Percentiles rank a stretch among this genome's conserved stretches.
phyloP scores from a whole-genome alignment of 1,284 basidiomycete genomes.

The Cutaneotrichosporon dermatis region DNA sequence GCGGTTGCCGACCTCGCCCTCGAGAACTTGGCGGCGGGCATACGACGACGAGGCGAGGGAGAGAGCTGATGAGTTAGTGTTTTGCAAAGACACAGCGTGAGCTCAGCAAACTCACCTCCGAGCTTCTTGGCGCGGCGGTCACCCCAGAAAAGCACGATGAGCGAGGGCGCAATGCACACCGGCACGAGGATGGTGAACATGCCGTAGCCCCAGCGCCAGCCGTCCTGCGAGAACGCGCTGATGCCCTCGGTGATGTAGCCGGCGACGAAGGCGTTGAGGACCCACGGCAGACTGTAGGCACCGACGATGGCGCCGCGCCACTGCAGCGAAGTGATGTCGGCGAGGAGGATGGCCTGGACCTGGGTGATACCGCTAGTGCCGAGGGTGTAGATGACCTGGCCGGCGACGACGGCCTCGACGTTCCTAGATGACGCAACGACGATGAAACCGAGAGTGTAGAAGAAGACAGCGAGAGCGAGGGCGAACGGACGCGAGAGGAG shows the following conservation, averaged over 20 bases:
- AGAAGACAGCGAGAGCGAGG: slow-evolving; percentile 26
- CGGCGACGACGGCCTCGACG: slow-evolving; percentile 17
- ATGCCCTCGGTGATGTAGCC: slow-evolving; percentile 60
- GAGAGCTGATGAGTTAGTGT: not conserved
- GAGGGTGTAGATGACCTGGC: slow-evolving; percentile 22
- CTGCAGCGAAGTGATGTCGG: slow-evolving; percentile 70
- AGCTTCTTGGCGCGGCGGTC: slow-evolving; percentile 42
- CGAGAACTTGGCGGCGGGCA: slow-evolving; percentile 11
- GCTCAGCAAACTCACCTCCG: slow-evolving; percentile 16
- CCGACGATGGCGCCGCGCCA: slow-evolving; percentile 71
- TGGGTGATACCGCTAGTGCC: slow-evolving; percentile 19
- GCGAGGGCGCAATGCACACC: slow-evolving; percentile 52
- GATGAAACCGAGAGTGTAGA: slow-evolving; percentile 39
- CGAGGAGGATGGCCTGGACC: slow-evolving; percentile 42
- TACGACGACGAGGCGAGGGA: slow-evolving; percentile 40
- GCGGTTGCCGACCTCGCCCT: not conserved
- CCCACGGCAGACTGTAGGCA: slow-evolving; percentile 62
- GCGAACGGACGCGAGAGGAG: slow-evolving; percentile 30
- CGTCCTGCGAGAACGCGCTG: slow-evolving; percentile 46
- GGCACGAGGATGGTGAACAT: slow-evolving; percentile 49
- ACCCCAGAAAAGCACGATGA: slow-evolving; percentile 44
- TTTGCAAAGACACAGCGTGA: no score
- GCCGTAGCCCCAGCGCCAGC: slow-evolving; percentile 65
- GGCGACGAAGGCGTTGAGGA: slow-evolving; percentile 48
- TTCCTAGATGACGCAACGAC: slow-evolving; percentile 27